Base-by-base conservation (phyloP, 1,139 yeast genomes). In the Geotrichum bryndzae region DNA sequence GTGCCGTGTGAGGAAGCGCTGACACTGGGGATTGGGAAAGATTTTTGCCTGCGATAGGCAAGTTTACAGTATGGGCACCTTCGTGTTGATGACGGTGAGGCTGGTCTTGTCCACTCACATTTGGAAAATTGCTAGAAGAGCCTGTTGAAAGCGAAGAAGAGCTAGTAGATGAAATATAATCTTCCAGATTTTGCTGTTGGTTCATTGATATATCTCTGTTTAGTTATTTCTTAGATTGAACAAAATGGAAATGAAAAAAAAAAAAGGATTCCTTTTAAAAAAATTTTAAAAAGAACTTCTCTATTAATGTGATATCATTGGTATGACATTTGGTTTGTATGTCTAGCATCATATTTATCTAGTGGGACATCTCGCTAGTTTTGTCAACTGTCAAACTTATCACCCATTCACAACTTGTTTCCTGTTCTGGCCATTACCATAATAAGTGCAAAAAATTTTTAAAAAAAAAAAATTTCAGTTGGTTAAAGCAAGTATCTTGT, bases 381-480 rank as follows among this genome's bases (percentile, higher is more conserved):
- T 41, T 15, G 46, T 41, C 6, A 41, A 15, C 18, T 5, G 22
- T 3, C 46, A 11, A 22, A 15, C 7, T 41, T 15, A 35, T 35
- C 3, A 35, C n/a, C n/a, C 11, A 35, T 35, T 38, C 22, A 55
- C 35, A 23, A n/a, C 35, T 45, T 22, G 10, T 13, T 56, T 22
- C 15, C 23, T 61, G 63, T 61, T 61, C 3, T 57, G 54, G 22
- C 11, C 52, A 11, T 51, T 52, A 8, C 22, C 18, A n/a, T 27
- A 27, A 3, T 6, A 27, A 6, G 31, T 27, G 31, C 31, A 27
- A 27, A 6, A 3, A 4, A 4, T 27, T 27, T 51, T 35, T 57
- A 46, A 48, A 54, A 57, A 18, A 57, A 18, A 18, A 18, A 18
- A 18, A 18, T 18, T 18, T 41, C 27, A 23, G 13, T 64, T 68